These are phyloP conservation scores for Leucocoprinus leucothites DNA, from an alignment of 768 basidiomycete genomes.

Conservation along the genomic window DNA sequence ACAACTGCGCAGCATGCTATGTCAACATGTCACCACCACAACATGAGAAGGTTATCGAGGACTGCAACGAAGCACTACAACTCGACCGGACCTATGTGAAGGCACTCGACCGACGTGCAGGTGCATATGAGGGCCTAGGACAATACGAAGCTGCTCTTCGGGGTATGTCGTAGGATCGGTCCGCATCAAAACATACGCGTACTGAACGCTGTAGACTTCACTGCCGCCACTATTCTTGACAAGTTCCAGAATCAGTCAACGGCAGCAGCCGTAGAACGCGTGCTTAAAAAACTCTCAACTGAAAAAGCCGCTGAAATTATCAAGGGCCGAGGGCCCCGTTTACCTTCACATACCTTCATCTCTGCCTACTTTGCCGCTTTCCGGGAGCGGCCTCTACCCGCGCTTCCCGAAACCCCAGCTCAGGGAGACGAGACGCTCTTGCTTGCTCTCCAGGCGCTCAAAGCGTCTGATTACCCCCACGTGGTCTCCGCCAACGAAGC, in stretches of 20 bases:
- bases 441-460: conserved; percentile 79
- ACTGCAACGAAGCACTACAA: conserved; percentile 86
- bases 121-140: conserved; percentile 76
- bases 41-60: conserved; percentile 75
- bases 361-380: conserved; percentile 97
- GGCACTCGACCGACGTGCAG: conserved; percentile 85
- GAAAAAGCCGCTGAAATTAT: conserved; percentile 74
- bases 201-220: conserved; percentile 64
- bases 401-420: conserved; percentile 66
- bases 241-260: conserved; percentile 84
- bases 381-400: conserved; percentile 65
- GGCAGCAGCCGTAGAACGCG: conserved; percentile 81
- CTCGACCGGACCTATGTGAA: conserved; percentile 87
- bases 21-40: conserved; percentile 88
- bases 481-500: conserved; percentile 81
- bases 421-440: conserved; percentile 83
- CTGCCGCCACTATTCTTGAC: conserved; percentile 93
- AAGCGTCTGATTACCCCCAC: conserved; percentile 81
- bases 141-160: conserved; percentile 74
- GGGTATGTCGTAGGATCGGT: conserved; percentile 42
- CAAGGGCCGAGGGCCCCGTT: conserved; percentile 71
- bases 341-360: conserved; percentile 91
- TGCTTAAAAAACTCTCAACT: conserved; percentile 79
- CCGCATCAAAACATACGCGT: background rate
- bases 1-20: conserved; percentile 97